Base-by-base conservation (phyloP, 2,329 filamentous ascomycete species). In the Waltergamsia citrina region DNA sequence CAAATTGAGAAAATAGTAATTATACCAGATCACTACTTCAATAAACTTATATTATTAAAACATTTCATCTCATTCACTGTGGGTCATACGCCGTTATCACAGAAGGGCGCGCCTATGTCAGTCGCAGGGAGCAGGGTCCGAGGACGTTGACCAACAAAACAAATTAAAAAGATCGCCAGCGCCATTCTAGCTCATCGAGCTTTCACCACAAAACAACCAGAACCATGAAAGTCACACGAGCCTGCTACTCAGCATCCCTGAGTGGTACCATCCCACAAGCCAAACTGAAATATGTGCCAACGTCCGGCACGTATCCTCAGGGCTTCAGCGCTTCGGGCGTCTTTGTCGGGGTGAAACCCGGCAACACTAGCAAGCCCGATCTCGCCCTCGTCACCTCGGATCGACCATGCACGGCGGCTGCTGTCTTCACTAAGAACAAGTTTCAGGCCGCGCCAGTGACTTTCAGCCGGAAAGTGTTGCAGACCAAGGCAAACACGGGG, bases 401-500 rank as follows among this genome's bases (percentile, higher is more conserved):
- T 49, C 71, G 70, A 34, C 86, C 88, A 35, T 95, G 87, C 57
- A 73, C 85, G 6, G 88, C 82, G 8, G 86, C 88, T 1, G 92
- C 87, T 6, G 88, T 96, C 29, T 95, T 96, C 64, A 98, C 92
- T 35, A 93, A 87, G 59, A 98, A 98, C 66, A 88, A 90, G 59
- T 98, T 98, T 63, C 88, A 95, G 60, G 92, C 92, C 14, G 92
- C 92, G 9, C 92, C 92, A 5, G 90, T 98, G 29, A 86, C 85
- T 20, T 83, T 94, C 40, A 90, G 83, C 57, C 71, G 78, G 42
- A 69, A 81, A 37, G 74, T 88, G 39, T 63, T 94, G 23, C 68
- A 77, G 53, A 67, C 67, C 43, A 74, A 76, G 45, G 64, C 69
- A 31, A 83, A 85, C 38, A 57, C 71, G 10, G 85, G 82, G 2